These are phyloP conservation scores for Cyberlindnera bimundalis DNA, from an alignment of 805 yeast species.

Conservation along the genomic window DNA sequence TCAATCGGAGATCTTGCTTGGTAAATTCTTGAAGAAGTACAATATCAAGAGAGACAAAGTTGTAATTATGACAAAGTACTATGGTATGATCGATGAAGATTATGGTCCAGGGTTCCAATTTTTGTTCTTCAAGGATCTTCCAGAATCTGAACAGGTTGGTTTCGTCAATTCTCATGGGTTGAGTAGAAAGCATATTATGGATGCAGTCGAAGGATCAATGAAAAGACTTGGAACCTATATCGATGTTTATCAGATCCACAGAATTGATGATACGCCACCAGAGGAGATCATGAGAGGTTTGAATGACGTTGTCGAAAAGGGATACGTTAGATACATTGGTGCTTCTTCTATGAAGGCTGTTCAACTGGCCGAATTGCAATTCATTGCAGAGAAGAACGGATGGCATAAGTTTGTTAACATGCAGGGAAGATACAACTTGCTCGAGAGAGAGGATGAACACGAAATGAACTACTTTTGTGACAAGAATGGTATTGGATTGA, in stretches of 20 bases:
- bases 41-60: slow-evolving; percentile 49
- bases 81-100: slow-evolving; percentile 12
- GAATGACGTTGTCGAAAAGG: slow-evolving; percentile 45
- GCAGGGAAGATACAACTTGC: slow-evolving; percentile 54
- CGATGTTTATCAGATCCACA: slow-evolving; percentile 51
- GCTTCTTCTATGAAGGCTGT: slow-evolving; percentile 57
- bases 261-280: slow-evolving; percentile 44
- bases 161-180: slow-evolving; percentile 35
- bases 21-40: slow-evolving; percentile 49
- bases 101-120: slow-evolving; percentile 1
- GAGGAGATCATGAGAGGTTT: slow-evolving; percentile 52
- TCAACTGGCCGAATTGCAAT: slow-evolving; percentile 52
- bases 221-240: slow-evolving; percentile 43
- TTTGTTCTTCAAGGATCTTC: background rate
- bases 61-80: slow-evolving; percentile 48
- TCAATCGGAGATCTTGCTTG: slow-evolving; percentile 43
- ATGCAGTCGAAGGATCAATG: slow-evolving; percentile 38
- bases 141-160: background rate
- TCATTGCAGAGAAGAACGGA: slow-evolving; percentile 48
- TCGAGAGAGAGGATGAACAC: slow-evolving; percentile 58
- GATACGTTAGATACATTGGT: slow-evolving; percentile 54
- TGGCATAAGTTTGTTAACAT: slow-evolving; percentile 58
- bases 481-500: slow-evolving; percentile 49
- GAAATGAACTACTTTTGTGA: slow-evolving; percentile 57
- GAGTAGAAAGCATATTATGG: slow-evolving; percentile 45